A percentile compares a stretch with the other conserved stretches of the same genome.
These are phyloP conservation scores for Rhodotorula sphaerocarpa DNA, from an alignment of 768 basidiomycete genomes.

Conservation along the genomic window DNA sequence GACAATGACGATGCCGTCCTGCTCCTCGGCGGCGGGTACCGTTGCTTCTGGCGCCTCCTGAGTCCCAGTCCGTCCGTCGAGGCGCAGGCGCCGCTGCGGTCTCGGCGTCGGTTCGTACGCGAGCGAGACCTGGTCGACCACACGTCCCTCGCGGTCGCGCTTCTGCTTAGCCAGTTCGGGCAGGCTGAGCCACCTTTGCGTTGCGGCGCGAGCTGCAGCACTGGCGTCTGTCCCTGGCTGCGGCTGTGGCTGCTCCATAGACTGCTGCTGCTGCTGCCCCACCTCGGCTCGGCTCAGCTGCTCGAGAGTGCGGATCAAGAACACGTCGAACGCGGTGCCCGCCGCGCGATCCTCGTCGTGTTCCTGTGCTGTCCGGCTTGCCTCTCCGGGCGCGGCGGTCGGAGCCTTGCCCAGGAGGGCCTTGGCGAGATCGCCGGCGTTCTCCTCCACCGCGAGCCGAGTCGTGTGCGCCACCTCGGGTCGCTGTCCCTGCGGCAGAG, in stretches of 20 bases:
- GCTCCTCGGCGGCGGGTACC: conserved; percentile 35
- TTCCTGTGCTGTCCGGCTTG: background rate
- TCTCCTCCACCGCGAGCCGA: background rate
- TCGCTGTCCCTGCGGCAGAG: background rate
- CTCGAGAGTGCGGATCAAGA: conserved; percentile 7
- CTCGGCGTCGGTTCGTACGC: conserved; percentile 53
- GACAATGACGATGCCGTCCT: conserved; percentile 48
- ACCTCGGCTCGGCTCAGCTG: background rate
- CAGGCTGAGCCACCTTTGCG: background rate
- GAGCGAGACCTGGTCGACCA: conserved; percentile 42
- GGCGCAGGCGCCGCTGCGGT: conserved; percentile 40
- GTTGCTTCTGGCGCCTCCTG: conserved; percentile 5
- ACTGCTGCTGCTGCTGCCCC: background rate
- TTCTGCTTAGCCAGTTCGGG: background rate
- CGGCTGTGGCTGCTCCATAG: background rate
- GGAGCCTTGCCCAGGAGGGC: background rate
- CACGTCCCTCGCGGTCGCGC: background rate
- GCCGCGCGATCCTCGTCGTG: background rate
- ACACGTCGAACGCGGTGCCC: conserved; percentile 1
- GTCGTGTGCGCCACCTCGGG: background rate
- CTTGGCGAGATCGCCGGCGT: background rate
- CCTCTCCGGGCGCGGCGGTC: background rate
- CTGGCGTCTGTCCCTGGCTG: background rate
- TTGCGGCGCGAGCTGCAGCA: background rate
- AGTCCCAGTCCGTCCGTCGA: conserved; percentile 19